These are phyloP conservation scores for Plasmopara muralis DNA, from an alignment of 352 stramenopile genomes.

Conservation along the genomic window DNA sequence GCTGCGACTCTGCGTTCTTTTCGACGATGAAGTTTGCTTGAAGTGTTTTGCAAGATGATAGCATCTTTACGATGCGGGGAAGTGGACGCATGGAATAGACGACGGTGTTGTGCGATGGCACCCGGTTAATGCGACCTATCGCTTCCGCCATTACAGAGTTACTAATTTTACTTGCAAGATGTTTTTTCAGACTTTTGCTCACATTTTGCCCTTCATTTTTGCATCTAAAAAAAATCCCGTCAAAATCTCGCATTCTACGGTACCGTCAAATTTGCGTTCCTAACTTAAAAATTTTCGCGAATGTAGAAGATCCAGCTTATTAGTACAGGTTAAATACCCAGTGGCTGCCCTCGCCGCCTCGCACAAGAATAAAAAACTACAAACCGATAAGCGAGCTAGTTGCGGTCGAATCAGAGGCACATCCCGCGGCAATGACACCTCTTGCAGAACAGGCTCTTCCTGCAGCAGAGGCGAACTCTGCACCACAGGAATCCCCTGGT, in stretches of 20 bases:
- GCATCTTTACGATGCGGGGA: constrained; percentile 10
- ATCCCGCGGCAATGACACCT: constrained; percentile 6
- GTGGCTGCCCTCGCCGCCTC: constrained; percentile 17
- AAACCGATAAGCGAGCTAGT: constrained; percentile 23
- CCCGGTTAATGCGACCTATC: constrained; percentile 85
- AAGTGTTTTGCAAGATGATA: constrained; percentile 5
- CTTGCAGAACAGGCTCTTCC: neutral
- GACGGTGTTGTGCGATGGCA: constrained; percentile 91
- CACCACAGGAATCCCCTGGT: neutral
- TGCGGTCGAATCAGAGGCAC: constrained; percentile 2
- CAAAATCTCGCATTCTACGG: neutral
- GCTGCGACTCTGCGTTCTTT: constrained; percentile 15
- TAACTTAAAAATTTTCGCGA: constrained; percentile 9
- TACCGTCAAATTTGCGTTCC: constrained; percentile 1
- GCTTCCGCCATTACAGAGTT: constrained; percentile 17
- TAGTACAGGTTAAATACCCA: constrained; percentile 2
- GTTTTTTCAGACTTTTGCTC: constrained; percentile 14
- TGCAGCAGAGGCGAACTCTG: too few relatives aligned
- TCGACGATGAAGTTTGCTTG: constrained; percentile 14
- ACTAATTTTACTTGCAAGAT: constrained; percentile 7
- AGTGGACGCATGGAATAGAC: constrained; percentile 86
- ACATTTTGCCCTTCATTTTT: neutral
- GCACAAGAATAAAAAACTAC: constrained; percentile 6
- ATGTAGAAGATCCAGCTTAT: constrained; percentile 19
- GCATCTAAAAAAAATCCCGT: neutral